Base-by-base conservation (phyloP, 441 rosid genomes). In the Gossypium gossypioides region DNA sequence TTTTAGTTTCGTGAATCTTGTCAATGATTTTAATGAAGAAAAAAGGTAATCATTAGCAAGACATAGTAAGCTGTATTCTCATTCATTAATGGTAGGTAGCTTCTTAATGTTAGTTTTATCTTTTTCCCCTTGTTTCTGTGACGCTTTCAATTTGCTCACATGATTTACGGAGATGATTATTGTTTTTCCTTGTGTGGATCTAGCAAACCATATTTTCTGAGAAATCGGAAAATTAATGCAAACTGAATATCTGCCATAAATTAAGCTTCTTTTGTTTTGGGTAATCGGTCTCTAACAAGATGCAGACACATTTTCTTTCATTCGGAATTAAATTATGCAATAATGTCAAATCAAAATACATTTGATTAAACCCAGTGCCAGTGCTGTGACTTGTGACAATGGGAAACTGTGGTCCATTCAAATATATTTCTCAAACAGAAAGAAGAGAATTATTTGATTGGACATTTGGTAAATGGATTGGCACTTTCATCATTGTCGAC, bases 391-490 rank as follows among this genome's bases (percentile, higher is more conserved):
- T 29, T 21, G 18, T 18, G 25, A 32, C 10, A 32, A 2, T 10
- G 48, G 9, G 44, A 46, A 70, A 56, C 12, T 55, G 58, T 63
- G 79, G 68, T 71, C 21, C 68, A 44, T 15, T 8, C 75, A 64
- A 57, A 46, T 55, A 65, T 44, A 56, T 50, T 63, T 15, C 12
- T 50, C 46, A 8, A 70, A 54, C 67, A 69, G 7, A 37, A 51
- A 72, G 9, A 3, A 18, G 24, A 54, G 58, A 61, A 77, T 60
- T 42, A 68, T 73, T 54, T 54, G 74, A 72, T 77, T 55, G 67
- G 59, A 72, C 74, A 13, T 19, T 40, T 55, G 74, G 57, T 22
- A 34, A 37, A 59, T 21, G 68, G 62, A 46, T 32, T 32, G 67
- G 3, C 13, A 58, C 29, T 63, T 44, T 44, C 29, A 55, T 42